Base-by-base conservation (phyloP, 129 eudicot species). In the Centella asiatica region DNA sequence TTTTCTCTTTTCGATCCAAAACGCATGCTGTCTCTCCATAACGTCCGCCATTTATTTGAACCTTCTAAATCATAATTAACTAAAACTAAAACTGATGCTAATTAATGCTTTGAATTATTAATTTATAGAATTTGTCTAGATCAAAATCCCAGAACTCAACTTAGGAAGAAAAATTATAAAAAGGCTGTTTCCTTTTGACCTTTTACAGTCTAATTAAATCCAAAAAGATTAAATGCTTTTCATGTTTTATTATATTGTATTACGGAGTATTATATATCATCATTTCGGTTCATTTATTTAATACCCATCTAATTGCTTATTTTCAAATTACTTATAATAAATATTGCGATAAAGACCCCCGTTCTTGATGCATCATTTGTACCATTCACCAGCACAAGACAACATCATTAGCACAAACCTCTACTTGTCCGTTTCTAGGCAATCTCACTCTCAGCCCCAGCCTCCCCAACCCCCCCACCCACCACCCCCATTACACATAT, bases 381-480 rank as follows among this genome's bases (percentile, higher is more conserved):
- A 64, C 72, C 83, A 72, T 71, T 69, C 62, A 40, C 83, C 73
- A 58, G 57, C 80, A 74, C 76, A 77, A 74, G 80, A 75, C 81
- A 78, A 48, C 74, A 82, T 82, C 70, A 82, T 78, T 78, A 67
- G 53, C 71, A 62, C 71, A 70, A 47, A 60, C 74, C 49, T 68
- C 67, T 68, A 61, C 72, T 70, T 66, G 65, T 73, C 69, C 60
- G 72, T 60, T 74, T 71, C 71, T 47, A 42, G 59, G 45, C 19
- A 36, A 57, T 57, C 42, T 8, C 25, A 34, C 60, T 24, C 19
- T 27, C 59, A 29, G 10, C 18, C 24, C 45, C 28, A 61, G 15
- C 24, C 1, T 22, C 44, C 1, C 62, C 32, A 63, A 53, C 50
- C 34, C 36, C 54, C 61, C 40, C 27, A 20, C 42, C 27, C 20